Percentiles rank a stretch among this genome's conserved stretches.
Evolutionary conservation across 2,329 filamentous ascomycete species (phyloP).

Genomic region (Paecilomyces fulvus): DNA sequence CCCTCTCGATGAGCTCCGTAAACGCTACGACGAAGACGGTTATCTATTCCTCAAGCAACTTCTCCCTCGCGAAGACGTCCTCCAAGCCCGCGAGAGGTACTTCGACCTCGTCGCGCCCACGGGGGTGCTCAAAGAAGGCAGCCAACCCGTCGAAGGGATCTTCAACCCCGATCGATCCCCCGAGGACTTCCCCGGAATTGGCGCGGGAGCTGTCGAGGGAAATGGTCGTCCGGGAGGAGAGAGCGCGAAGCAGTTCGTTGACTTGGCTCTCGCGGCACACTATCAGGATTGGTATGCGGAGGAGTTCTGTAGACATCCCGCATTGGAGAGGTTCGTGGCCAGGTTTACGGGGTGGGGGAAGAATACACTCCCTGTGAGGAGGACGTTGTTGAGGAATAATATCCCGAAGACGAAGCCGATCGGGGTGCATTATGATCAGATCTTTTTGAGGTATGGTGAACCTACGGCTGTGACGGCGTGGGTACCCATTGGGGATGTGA

Average conservation of each 20-base stretch:
- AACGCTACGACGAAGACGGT: constrained; percentile 41
- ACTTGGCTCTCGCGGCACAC: constrained; percentile 48
- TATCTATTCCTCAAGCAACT: constrained; percentile 50
- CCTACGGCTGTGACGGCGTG: constrained; percentile 49
- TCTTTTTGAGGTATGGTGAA: constrained; percentile 48
- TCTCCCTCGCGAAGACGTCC: constrained; percentile 45
- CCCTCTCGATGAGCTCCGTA: constrained; percentile 42
- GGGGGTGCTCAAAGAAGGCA: constrained; percentile 48
- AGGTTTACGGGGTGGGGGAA: constrained; percentile 48
- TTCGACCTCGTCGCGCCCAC: constrained; percentile 47
- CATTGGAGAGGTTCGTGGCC: constrained; percentile 42
- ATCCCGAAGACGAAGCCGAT: constrained; percentile 50
- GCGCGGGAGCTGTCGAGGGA: constrained; percentile 39
- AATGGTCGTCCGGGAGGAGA: constrained; percentile 41
- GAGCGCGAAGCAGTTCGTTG: constrained; percentile 38
- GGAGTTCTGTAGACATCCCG: constrained; percentile 47
- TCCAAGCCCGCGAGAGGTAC: constrained; percentile 44
- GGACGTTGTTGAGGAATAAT: constrained; percentile 50
- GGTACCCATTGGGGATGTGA: constrained; percentile 49
- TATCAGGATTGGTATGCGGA: constrained; percentile 45
- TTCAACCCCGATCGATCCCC: constrained; percentile 40
- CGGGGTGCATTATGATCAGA: constrained; percentile 55
- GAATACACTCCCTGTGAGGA: constrained; percentile 37
- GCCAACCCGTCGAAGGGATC: constrained; percentile 45
- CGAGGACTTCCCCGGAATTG: constrained; percentile 45